These are phyloP conservation scores for Blepharisma undulans DNA, from an alignment of 169 alveolate genomes.

Conservation along the genomic window DNA sequence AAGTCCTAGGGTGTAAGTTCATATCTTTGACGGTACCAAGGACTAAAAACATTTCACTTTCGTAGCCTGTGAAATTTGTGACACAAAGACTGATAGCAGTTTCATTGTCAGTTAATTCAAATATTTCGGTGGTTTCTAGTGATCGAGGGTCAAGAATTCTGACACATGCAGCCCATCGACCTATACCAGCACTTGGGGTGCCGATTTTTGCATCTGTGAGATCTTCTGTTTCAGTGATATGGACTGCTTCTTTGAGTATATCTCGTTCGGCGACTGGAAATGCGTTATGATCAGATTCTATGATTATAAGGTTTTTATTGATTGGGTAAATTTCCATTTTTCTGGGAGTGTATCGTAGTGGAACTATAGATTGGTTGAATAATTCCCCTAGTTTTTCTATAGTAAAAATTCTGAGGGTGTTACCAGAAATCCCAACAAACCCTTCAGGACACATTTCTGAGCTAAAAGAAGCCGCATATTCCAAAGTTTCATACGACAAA, in stretches of 20 bases:
- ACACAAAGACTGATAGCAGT: constrained; percentile 91
- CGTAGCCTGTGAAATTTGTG: constrained; percentile 87
- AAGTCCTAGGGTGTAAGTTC: constrained; percentile 59
- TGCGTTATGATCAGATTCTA: constrained; percentile 57
- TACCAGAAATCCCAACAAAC: constrained; percentile 59
- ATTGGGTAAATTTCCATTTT: constrained; percentile 52
- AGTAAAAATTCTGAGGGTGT: constrained; percentile 27
- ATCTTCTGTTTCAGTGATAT: constrained; percentile 44
- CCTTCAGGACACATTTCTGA: constrained; percentile 63
- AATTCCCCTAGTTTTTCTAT: constrained; percentile 63
- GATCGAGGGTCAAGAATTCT: constrained; percentile 61
- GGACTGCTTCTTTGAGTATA: constrained; percentile 38
- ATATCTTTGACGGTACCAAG: constrained; percentile 93
- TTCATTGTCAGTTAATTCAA: constrained; percentile 78
- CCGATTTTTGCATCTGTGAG: constrained; percentile 28
- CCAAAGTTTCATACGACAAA: constrained; percentile 64
- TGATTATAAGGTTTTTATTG: constrained; percentile 42
- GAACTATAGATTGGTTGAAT: constrained; percentile 48
- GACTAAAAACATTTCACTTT: constrained; percentile 82
- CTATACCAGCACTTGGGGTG: constrained; percentile 57
- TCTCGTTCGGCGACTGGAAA: constrained; percentile 39
- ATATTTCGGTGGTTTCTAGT: neutral
- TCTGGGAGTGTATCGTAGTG: constrained; percentile 61
- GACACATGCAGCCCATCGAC: constrained; percentile 59
- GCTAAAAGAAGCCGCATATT: constrained; percentile 63